These are phyloP conservation scores for Neopestalotiopsis sp. DNA, from an alignment of 2,329 filamentous ascomycete genomes.

Conservation along the genomic window DNA sequence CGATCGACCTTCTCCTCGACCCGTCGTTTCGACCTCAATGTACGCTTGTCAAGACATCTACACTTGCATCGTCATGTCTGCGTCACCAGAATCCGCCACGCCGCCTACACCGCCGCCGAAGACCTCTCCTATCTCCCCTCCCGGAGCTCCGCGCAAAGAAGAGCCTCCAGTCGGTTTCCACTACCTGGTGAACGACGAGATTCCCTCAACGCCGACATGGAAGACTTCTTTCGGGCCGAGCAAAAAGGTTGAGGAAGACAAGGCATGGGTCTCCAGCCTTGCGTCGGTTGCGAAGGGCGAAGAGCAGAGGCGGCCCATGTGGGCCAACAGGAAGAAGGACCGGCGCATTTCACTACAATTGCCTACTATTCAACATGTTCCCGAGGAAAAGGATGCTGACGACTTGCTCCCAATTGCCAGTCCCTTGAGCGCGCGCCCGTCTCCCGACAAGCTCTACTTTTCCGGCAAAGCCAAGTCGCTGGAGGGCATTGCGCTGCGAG, in stretches of 20 bases:
- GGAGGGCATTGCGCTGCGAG: conserved; percentile 62
- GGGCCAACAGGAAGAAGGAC: conserved; percentile 33
- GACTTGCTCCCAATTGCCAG: conserved; percentile 29
- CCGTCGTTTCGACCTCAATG: conserved; percentile 18
- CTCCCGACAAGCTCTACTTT: conserved; percentile 46
- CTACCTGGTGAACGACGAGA: conserved; percentile 13
- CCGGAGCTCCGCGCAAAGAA: conserved; percentile 5
- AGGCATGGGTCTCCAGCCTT: conserved; percentile 13
- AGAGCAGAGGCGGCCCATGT: conserved; percentile 17
- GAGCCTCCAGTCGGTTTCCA: conserved; percentile 15
- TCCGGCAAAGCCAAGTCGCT: conserved; percentile 60
- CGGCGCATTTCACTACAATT: conserved; percentile 27
- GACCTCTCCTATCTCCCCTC: background rate
- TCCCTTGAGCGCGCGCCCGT: conserved; percentile 15
- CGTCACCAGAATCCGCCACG: conserved; percentile 1
- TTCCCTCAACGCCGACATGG: conserved; percentile 10
- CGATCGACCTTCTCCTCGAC: conserved; percentile 13
- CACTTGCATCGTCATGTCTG: conserved; percentile 9
- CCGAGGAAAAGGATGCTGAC: conserved; percentile 31
- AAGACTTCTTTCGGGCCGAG: conserved; percentile 12
- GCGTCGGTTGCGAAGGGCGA: conserved; percentile 1
- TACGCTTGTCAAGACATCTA: background rate
- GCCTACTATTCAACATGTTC: conserved; percentile 27
- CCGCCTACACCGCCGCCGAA: background rate
- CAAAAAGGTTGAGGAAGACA: conserved; percentile 16